Evolutionary conservation across 2,329 filamentous ascomycete species (phyloP), one percentile per base, ranked within the genome.

Genomic region (Hypoxylon sp.): DNA sequence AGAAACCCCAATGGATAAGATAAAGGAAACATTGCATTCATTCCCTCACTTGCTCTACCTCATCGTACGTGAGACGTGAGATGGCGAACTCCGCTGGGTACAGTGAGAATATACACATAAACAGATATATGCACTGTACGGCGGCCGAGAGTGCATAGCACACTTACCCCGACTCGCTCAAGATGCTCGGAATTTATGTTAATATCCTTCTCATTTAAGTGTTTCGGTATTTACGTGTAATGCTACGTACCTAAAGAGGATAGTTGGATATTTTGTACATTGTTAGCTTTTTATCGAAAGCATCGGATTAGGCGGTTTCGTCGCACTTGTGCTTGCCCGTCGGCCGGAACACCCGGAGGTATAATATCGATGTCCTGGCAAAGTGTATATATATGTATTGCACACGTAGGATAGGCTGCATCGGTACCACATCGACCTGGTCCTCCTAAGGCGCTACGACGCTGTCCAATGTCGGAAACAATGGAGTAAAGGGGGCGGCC

Each of bases 401-500:
- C 30, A 49, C 30, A 49, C 13, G 48, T 37, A 25, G 31, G 42
- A 53, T 54, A 64, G 44, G 50, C 48, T 48, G 46, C 25, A 61
- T 65, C 42, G 33, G n/a, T 62, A 54, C 59, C 31, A 55, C 14
- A 50, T 50, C 13, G 17, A 50, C 37, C 44, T 64, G 53, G 27
- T 22, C 61, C 27, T 53, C 46, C 44, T 53, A 35, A 31, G 31
- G 40, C 40, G 40, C 40, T 44, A 53, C 31, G 31, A 51, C 44
- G 37, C 61, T 64, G 27, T 53, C 30, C 40, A 64, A 11, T 61
- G 51, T 59, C 68, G 64, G 64, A 60, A 60, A 40, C 60, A 60
- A 58, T 61, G 31, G 51, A 61, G 37, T 65, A 61, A 68, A 61
- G 50, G 56, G 61, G 60, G 60, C 64, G 60, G 61, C 35, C 64